phyloP scores from a whole-genome alignment of 495 filamentous ascomycete genomes.

The Trichoderma parareesei region DNA sequence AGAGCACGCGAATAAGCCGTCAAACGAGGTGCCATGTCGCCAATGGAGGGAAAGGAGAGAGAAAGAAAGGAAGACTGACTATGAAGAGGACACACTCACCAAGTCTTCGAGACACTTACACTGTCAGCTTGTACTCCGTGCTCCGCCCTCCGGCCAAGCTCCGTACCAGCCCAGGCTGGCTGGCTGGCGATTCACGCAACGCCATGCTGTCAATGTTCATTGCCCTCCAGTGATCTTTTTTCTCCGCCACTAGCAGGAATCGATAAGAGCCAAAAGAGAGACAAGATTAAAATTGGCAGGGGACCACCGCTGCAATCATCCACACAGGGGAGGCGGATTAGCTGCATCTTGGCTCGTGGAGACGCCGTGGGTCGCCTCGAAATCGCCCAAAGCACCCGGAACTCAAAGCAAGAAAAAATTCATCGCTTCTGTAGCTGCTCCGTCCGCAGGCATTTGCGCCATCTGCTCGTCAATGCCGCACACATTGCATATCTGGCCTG shows the following conservation, averaged over 20 bases:
- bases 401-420: not conserved
- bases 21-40: too few relatives aligned
- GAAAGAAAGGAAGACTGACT: too few relatives aligned
- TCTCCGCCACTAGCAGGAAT: not conserved
- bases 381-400: not conserved
- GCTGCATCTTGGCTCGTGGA: conserved; percentile 3
- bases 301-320: not conserved
- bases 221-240: too few relatives aligned
- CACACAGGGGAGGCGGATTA: conserved; percentile 3
- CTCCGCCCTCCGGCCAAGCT: too few relatives aligned
- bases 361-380: not conserved
- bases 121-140: too few relatives aligned
- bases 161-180: too few relatives aligned
- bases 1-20: too few relatives aligned
- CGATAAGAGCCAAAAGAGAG: not conserved
- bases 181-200: not conserved
- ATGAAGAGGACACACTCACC: too few relatives aligned
- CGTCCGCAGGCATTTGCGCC: not conserved
- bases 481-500: not conserved
- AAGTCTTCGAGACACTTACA: too few relatives aligned
- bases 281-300: conserved; percentile 2
- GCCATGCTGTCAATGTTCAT: not conserved
- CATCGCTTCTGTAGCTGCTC: not conserved
- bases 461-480: not conserved
- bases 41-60: too few relatives aligned